Conservation (phyloP, 2,329 filamentous ascomycete genomes). For the Xylaria hypoxylon region DNA sequence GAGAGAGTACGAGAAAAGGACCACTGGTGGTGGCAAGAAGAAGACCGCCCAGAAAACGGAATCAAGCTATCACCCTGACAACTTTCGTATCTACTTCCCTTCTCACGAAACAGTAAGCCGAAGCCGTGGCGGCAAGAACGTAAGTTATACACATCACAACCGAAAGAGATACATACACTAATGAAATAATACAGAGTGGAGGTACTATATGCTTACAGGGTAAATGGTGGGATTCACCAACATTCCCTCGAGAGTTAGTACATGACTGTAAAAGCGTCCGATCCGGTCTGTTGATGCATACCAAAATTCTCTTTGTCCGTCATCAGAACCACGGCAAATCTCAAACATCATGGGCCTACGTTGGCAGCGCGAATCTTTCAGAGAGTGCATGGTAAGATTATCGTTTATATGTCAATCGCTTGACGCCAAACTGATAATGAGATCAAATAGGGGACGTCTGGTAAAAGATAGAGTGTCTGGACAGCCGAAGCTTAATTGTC, state of each 20-base stretch:
- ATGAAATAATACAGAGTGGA: conserved; percentile 62
- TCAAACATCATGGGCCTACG: conserved; percentile 77
- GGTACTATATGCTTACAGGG: conserved; percentile 86
- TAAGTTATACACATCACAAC: conserved; percentile 52
- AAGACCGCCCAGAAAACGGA: conserved; percentile 45
- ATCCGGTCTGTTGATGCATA: conserved; percentile 83
- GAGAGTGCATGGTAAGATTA: conserved; percentile 86
- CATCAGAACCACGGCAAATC: conserved; percentile 39
- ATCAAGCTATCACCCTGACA: conserved; percentile 53
- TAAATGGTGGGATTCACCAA: conserved; percentile 75
- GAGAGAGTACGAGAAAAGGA: conserved; percentile 59
- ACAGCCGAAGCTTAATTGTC: conserved; percentile 79
- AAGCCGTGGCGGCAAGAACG: conserved; percentile 72
- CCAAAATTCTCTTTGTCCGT: conserved; percentile 75
- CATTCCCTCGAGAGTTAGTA: conserved; percentile 78
- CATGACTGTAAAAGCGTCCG: conserved; percentile 81
- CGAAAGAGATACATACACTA: conserved; percentile 11
- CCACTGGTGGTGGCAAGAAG: conserved; percentile 49
- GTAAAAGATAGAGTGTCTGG: conserved; percentile 75
- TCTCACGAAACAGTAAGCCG: conserved; percentile 74
- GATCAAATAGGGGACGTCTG: conserved; percentile 74
- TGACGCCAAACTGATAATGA: conserved; percentile 30
- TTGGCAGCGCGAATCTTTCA: conserved; percentile 91
- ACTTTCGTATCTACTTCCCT: conserved; percentile 84
- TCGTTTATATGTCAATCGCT: background rate